Base-by-base conservation (phyloP, 2,329 filamentous ascomycete species). In the Beauveria sp. region DNA sequence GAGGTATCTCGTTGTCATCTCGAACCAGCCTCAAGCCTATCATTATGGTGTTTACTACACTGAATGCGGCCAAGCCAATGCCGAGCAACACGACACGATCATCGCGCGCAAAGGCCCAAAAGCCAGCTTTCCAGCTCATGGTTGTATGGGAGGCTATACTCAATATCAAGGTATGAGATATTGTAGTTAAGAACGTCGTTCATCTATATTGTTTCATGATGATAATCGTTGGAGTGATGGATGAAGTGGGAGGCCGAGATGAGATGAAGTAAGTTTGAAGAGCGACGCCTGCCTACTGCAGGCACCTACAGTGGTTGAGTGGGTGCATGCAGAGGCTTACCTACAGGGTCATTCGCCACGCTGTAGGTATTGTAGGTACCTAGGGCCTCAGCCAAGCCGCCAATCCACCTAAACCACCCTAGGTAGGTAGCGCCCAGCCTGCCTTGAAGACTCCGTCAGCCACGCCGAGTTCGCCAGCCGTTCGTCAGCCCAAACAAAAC, bases 1-100 rank as follows among this genome's bases (percentile, higher is more conserved):
- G 81, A 63, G 84, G 85, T 68, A 95, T 83, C 72, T 86, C 81
- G 65, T 87, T 87, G 58, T 86, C 79, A 67, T 85, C 79, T 65
- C 86, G 81, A 66, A 87, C 84, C 60, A 81, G 75, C 62, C 77
- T 76, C 50, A 93, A 83, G 60, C 83, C 78, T 43, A 79, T 72
- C 64, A 81, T 79, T 72, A 90, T 83, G 58, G 79, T 77, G 63
- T 79, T 77, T 61, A 87, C 71, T 63, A 88, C 76, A 66, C 81
- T 73, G 67, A 86, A 82, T 46, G 86, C 80, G 64, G 86, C 81
- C 58, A 89, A 69, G 50, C 80, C 79, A 59, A 86, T 77, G 52
- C 78, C 77, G 46, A 79, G 74, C 58, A 85, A 75, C 61, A 87
- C 73, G 50, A 83, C 67, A 65, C 80, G 77, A 68, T 85, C 81